A percentile compares a stretch with the other conserved stretches of the same genome.
These are phyloP conservation scores for Suillus sp. DNA, from an alignment of 768 basidiomycete species.

Conservation along the genomic window DNA sequence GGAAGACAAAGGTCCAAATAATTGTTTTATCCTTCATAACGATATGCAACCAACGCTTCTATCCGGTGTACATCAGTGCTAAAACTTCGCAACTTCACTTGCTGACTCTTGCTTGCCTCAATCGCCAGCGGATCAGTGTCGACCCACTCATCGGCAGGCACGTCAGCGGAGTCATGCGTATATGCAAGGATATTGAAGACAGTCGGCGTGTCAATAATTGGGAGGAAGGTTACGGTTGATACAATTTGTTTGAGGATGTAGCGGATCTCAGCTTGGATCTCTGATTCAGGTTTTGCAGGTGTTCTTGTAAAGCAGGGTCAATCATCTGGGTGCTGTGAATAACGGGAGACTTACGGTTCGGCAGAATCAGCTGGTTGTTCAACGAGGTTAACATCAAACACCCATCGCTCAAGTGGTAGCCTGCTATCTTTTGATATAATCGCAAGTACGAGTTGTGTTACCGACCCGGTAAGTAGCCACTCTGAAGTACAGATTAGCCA, in stretches of 20 bases:
- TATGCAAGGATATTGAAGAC: slow-evolving; percentile 99
- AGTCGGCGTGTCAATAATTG: slow-evolving; percentile 90
- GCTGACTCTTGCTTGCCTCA: slow-evolving; percentile 90
- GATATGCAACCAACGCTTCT: slow-evolving; percentile 97
- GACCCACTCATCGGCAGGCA: slow-evolving; percentile 93
- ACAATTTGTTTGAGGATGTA: slow-evolving; percentile 99
- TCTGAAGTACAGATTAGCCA: slow-evolving; percentile 46
- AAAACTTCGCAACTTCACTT: slow-evolving; percentile 94
- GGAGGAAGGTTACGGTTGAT: slow-evolving; percentile 94
- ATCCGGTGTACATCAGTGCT: slow-evolving; percentile 98
- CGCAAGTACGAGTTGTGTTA: slow-evolving; percentile 92
- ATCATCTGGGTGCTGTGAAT: slow-evolving; percentile 10
- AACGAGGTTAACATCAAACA: slow-evolving; percentile 91
- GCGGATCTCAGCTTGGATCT: slow-evolving; percentile 96
- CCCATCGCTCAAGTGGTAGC: slow-evolving; percentile 94
- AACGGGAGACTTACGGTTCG: slow-evolving; percentile 47
- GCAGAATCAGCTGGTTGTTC: slow-evolving; percentile 55
- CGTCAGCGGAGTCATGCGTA: slow-evolving; percentile 87
- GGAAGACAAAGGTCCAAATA: slow-evolving; percentile 5
- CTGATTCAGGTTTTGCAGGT: slow-evolving; percentile 72
- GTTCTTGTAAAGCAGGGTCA: slow-evolving; percentile 34
- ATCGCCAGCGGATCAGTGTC: slow-evolving; percentile 93
- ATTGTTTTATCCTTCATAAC: slow-evolving; percentile 71
- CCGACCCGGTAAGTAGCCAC: slow-evolving; percentile 91
- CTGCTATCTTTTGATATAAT: slow-evolving; percentile 95